phyloP scores from a whole-genome alignment of 345 rosid genomes.

The Fremontodendron californicum region DNA sequence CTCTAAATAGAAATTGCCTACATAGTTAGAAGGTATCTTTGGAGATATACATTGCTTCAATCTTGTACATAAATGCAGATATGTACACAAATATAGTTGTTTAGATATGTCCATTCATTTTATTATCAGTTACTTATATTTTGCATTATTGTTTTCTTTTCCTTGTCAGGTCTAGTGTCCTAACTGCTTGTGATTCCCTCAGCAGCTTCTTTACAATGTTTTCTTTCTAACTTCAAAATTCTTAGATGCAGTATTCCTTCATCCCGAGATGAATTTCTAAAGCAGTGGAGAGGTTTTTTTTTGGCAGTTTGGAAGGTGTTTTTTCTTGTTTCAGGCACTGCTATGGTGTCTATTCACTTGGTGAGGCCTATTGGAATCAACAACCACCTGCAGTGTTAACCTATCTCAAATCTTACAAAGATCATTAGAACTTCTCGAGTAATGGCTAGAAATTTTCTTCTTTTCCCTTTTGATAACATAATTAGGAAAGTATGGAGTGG shows the following conservation, averaged over 20 bases:
- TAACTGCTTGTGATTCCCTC: constrained; percentile 40
- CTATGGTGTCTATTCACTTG: constrained; percentile 26
- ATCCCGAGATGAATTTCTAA: not conserved
- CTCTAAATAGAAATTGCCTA: constrained; percentile 33
- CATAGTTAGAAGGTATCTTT: constrained; percentile 38
- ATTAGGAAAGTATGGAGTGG: not conserved
- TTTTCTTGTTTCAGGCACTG: not conserved
- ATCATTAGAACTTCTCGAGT: constrained; percentile 46
- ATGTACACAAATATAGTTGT: not conserved
- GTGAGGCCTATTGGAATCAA: constrained; percentile 47
- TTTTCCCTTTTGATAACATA: not conserved
- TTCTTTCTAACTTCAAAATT: constrained; percentile 27
- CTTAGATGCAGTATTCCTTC: constrained; percentile 23
- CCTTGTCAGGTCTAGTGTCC: constrained; percentile 57
- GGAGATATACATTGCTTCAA: constrained; percentile 6
- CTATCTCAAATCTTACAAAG: constrained; percentile 28
- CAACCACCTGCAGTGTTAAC: constrained; percentile 44
- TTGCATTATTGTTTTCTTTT: constrained; percentile 5
- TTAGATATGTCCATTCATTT: not conserved
- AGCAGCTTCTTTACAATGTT: constrained; percentile 35
- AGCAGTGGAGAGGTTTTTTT: constrained; percentile 16
- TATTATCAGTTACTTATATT: not conserved
- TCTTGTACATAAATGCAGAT: not conserved
- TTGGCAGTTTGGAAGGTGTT: constrained; percentile 2
- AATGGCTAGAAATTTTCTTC: not conserved